Conservation (phyloP, 2,329 filamentous ascomycete genomes). For the Bertia moriformis region DNA sequence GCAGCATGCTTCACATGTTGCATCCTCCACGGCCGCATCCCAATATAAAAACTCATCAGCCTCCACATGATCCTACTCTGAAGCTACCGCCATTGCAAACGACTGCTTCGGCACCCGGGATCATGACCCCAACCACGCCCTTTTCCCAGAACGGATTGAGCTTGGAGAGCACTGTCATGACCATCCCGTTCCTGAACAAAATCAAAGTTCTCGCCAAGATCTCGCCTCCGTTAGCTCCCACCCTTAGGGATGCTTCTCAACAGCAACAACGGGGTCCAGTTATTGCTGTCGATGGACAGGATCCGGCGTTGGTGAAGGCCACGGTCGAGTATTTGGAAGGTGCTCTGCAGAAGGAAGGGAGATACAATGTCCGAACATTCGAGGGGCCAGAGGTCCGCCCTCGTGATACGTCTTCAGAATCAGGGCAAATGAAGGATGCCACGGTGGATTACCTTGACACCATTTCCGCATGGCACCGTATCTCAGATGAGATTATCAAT, state of each 20-base stretch:
- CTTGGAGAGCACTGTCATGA: background rate
- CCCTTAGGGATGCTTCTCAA: background rate
- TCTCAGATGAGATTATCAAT: background rate
- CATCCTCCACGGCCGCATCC: background rate
- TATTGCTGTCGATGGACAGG: background rate
- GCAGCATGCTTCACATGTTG: background rate
- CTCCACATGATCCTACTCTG: background rate
- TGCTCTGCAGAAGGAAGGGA: background rate
- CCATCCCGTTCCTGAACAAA: conserved; percentile 1
- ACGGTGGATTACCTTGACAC: background rate
- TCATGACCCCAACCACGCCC: background rate
- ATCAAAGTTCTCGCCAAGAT: conserved; percentile 1
- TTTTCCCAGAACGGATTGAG: background rate
- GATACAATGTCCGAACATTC: background rate
- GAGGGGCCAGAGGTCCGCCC: background rate
- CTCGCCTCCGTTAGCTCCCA: background rate
- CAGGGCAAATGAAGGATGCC: background rate
- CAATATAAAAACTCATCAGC: background rate
- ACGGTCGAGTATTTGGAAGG: background rate
- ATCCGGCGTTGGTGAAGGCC: background rate
- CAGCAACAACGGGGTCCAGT: background rate
- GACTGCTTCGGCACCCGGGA: background rate
- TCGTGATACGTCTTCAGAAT: background rate
- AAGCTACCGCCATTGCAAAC: conserved; percentile 1
- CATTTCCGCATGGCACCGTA: background rate